Evolutionary conservation across 352 stramenopile genomes (phyloP), one percentile per base, ranked within the genome.

Genomic region (Salisapilia sapeloensis): DNA sequence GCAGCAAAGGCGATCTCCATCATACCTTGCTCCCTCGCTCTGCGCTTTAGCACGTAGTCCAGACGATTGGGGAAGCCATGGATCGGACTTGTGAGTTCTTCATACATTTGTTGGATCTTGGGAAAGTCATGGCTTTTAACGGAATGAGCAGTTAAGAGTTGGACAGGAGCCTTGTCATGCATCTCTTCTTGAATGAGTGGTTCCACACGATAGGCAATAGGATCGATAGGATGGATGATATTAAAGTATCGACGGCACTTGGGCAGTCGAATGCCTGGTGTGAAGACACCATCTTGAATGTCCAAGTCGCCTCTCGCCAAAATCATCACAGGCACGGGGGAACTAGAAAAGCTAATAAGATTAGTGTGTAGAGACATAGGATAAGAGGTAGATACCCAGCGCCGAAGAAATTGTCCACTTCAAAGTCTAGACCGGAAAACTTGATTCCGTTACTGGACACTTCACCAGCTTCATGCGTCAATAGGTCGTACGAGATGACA

Each of bases 401-500:
- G 19, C 49, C 66, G 19, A 91, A 92, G 32, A 92, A 86, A 24
- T 82, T 86, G 35, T 91, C 75, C 13, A 92, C 61, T 15, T 83
- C 55, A 29, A 92, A 91, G 15, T 92, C 63, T 3, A 92, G 52
- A 9, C 69, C 67, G 23, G 70, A 52, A 24, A 86, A 90, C 19
- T 50, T 53, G 19, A 92, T 60, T 12, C 71, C 76, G 35, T 78
- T 91, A 10, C 33, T 48, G 8, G 66, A 54, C 2, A 69, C 37
- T 21, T 81, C 51, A 3, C 72, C 69, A 3, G 61, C 40, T 22
- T 72, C 61, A 40, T 91, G 70, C 1, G 69, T 91, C 13, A 96
- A 41, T 30, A 96, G 71, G 51, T 96, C 85, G 54, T 93, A 96
- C 11, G 79, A 55, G 42, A 96, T 94, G 27, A 95, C 76, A 2